Evolutionary conservation across 1,284 basidiomycete species (phyloP).

Genomic region (Rhodotorula mucilaginosa): DNA sequence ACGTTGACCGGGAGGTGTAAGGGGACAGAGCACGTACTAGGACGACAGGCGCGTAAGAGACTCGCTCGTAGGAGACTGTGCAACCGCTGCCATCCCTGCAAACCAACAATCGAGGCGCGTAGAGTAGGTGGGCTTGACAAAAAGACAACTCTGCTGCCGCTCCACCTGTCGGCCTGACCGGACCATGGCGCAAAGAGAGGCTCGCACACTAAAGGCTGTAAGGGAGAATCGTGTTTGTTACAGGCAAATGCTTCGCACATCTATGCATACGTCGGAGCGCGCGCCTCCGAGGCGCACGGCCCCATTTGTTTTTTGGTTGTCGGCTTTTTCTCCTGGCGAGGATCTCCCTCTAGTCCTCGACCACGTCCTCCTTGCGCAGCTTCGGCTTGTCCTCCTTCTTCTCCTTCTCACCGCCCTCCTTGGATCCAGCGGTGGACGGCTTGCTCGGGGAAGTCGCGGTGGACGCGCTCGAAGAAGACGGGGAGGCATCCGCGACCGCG

Average conservation of each 20-base stretch:
- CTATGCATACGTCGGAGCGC: neutral
- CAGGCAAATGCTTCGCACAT: neutral
- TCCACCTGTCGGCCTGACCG: no score
- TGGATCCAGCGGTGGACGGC: slow-evolving; percentile 52
- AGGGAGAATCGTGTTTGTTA: no score
- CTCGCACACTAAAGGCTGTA: no score
- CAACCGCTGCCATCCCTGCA: slow-evolving; percentile 6
- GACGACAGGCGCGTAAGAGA: slow-evolving; percentile 16
- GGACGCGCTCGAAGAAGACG: slow-evolving; percentile 46
- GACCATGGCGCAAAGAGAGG: no score
- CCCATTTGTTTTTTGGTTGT: no score
- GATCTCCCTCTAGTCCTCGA: slow-evolving; percentile 58
- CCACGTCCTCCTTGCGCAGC: slow-evolving; percentile 81
- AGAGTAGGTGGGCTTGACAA: neutral
- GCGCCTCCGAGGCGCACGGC: no score
- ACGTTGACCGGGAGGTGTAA: neutral
- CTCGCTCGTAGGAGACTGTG: neutral
- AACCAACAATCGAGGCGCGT: no score
- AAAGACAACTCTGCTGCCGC: neutral
- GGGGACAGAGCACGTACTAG: slow-evolving; percentile 14
- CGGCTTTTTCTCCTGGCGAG: neutral
- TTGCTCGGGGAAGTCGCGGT: neutral
- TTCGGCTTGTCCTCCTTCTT: slow-evolving; percentile 70
- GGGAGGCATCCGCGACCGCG: slow-evolving; percentile 12
- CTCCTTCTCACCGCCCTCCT: slow-evolving; percentile 37